phyloP scores from a whole-genome alignment of 768 basidiomycete genomes.

The Paxillus involutus region DNA sequence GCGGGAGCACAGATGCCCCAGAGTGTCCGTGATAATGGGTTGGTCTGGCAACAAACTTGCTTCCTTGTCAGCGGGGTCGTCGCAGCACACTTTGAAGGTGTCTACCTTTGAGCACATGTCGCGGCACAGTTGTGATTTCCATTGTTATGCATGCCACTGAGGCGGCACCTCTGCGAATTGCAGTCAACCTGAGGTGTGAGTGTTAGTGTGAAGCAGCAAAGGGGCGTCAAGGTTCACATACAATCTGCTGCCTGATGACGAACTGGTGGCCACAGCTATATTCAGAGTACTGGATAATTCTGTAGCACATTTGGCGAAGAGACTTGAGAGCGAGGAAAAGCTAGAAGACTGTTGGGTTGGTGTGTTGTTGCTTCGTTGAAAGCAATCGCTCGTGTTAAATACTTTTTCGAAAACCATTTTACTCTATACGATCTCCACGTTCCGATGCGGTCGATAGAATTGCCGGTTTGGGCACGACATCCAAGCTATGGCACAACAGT shows the following conservation, averaged over 20 bases:
- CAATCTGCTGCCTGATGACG: constrained; percentile 34
- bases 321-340: constrained; percentile 1
- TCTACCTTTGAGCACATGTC: constrained; percentile 40
- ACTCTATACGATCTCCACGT: background rate
- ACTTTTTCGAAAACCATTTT: constrained; percentile 2
- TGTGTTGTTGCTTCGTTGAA: background rate
- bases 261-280: constrained; percentile 34
- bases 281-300: constrained; percentile 31
- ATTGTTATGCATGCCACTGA: constrained; percentile 37
- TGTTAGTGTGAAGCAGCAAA: background rate
- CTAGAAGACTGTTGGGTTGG: constrained; percentile 2
- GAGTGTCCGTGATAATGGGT: constrained; percentile 23
- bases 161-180: constrained; percentile 35
- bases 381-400: constrained; percentile 19
- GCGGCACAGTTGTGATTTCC: constrained; percentile 36
- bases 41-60: constrained; percentile 30
- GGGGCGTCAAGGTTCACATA: constrained; percentile 14
- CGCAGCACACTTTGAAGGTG: background rate
- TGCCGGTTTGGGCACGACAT: background rate
- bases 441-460: background rate
- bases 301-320: constrained; percentile 32
- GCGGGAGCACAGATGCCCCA: constrained; percentile 8
- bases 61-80: constrained; percentile 1
- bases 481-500: constrained; percentile 1
- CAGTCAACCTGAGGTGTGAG: constrained; percentile 47